Conservation (phyloP, 1,284 basidiomycete genomes). For the Ceratorhiza oryzae-sativae region DNA sequence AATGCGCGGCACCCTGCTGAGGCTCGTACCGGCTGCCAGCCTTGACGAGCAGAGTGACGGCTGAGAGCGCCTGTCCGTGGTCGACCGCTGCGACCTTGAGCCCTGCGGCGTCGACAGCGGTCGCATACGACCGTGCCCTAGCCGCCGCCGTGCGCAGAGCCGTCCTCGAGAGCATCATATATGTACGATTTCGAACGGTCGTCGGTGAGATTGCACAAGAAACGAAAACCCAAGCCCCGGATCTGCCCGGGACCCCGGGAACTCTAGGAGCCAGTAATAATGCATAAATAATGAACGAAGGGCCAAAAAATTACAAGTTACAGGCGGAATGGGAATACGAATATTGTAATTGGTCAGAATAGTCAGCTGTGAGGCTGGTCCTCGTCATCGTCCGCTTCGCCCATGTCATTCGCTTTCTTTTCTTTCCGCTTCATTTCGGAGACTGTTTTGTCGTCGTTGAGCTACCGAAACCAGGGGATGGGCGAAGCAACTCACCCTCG, state of each 20-base stretch:
- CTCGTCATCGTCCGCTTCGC: constrained; percentile 32
- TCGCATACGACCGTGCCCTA: constrained; percentile 69
- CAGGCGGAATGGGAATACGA: not conserved
- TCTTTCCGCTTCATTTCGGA: constrained; percentile 38
- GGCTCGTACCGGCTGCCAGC: constrained; percentile 88
- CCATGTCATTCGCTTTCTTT: constrained; percentile 28
- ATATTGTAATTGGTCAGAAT: not conserved
- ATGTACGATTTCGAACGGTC: not conserved
- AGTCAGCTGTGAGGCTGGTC: constrained; percentile 12
- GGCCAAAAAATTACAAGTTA: constrained; percentile 2
- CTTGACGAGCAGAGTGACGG: constrained; percentile 89
- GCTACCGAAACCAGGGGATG: not conserved
- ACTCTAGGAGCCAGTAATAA: constrained; percentile 35
- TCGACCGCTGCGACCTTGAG: constrained; percentile 87
- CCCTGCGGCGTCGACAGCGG: constrained; percentile 78
- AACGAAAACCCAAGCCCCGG: constrained; percentile 22
- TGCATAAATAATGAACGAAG: constrained; percentile 24
- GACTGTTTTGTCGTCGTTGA: not conserved
- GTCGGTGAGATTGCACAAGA: constrained; percentile 8
- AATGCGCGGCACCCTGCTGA: constrained; percentile 86
- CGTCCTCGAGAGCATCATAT: constrained; percentile 26
- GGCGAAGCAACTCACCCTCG: constrained; percentile 53
- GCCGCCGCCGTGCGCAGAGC: constrained; percentile 47
- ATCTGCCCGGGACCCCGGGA: constrained; percentile 35
- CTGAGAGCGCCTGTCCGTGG: constrained; percentile 78